These are phyloP conservation scores for Draba incana DNA, from an alignment of 345 rosid genomes.

Conservation along the genomic window DNA sequence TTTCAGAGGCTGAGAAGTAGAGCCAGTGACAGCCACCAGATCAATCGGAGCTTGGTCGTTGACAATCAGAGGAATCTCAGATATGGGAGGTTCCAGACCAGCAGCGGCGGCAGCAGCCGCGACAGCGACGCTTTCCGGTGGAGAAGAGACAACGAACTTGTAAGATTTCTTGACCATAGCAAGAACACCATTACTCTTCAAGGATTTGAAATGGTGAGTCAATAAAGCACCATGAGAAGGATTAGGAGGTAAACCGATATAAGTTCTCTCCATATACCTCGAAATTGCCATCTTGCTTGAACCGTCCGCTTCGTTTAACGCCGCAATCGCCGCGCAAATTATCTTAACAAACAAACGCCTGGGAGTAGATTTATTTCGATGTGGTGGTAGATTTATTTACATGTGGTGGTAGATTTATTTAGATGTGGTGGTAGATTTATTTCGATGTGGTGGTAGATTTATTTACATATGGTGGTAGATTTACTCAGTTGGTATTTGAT, in stretches of 20 bases:
- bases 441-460: too few species aligned
- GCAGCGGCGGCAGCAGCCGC: constrained; percentile 25
- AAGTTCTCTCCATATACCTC: constrained; percentile 56
- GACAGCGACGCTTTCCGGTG: constrained; percentile 2
- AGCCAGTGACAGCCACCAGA: neutral
- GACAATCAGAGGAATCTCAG: constrained; percentile 16
- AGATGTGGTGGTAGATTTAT: too few species aligned
- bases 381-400: too few species aligned
- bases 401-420: too few species aligned
- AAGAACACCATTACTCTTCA: constrained; percentile 60
- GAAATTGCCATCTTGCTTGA: constrained; percentile 83
- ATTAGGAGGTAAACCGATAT: constrained; percentile 50
- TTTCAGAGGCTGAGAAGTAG: constrained; percentile 45
- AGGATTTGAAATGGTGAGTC: constrained; percentile 59
- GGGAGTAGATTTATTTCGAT: too few species aligned
- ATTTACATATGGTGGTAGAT: too few species aligned
- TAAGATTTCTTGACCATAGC: constrained; percentile 68
- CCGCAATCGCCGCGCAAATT: constrained; percentile 70
- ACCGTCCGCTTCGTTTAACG: constrained; percentile 69
- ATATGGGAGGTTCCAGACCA: constrained; percentile 26
- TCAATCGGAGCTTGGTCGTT: neutral
- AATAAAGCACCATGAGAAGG: constrained; percentile 55
- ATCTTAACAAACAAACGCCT: constrained; percentile 40
- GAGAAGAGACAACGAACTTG: constrained; percentile 45
- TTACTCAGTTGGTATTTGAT: too few species aligned